Evolutionary conservation across 2,329 filamentous ascomycete species (phyloP).

Genomic region (Apiospora phragmitis): DNA sequence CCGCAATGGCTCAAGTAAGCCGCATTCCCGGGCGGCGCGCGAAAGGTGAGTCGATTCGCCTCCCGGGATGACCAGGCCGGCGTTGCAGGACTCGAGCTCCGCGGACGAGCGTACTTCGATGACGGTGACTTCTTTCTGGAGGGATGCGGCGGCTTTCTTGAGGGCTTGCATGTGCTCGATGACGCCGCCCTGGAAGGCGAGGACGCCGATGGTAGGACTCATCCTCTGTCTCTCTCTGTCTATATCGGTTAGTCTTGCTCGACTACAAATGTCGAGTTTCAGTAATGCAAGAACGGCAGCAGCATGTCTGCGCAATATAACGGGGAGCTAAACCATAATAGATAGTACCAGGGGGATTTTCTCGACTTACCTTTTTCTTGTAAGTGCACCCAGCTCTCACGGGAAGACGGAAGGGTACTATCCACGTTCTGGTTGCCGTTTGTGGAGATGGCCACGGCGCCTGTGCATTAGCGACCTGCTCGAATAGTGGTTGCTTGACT

Average conservation of each 20-base stretch:
- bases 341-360: not conserved
- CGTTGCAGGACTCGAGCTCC: constrained; percentile 74
- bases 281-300: not conserved
- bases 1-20: constrained; percentile 78
- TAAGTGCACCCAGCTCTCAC: not conserved
- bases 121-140: constrained; percentile 57
- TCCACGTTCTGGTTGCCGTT: not conserved
- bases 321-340: not conserved
- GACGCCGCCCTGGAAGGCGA: constrained; percentile 90
- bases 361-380: not conserved
- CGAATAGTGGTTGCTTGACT: not conserved
- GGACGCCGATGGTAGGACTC: constrained; percentile 49
- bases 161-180: constrained; percentile 82
- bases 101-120: constrained; percentile 76
- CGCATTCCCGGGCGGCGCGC: constrained; percentile 78
- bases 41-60: constrained; percentile 95
- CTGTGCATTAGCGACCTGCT: not conserved
- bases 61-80: constrained; percentile 78
- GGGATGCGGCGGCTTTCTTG: constrained; percentile 60
- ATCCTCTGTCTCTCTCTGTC: not conserved
- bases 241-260: not conserved
- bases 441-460: not conserved
- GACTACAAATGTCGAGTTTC: not conserved
- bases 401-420: not conserved
- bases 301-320: not conserved